These are phyloP conservation scores for Chaetomiaceae sp. DNA, from an alignment of 2,329 filamentous ascomycete genomes.

Conservation along the genomic window DNA sequence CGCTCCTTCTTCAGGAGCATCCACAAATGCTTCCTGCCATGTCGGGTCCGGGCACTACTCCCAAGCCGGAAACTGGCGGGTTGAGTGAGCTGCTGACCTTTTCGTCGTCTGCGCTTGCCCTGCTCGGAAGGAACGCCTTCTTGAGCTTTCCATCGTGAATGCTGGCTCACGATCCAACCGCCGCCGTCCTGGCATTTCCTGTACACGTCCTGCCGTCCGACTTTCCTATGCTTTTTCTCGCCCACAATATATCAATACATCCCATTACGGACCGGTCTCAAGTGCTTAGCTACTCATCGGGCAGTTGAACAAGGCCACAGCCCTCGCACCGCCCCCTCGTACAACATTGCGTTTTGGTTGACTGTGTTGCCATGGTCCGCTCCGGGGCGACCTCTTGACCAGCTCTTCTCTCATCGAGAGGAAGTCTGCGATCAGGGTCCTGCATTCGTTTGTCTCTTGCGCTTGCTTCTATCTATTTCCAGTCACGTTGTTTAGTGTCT, in stretches of 20 bases:
- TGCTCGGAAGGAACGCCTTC: no score
- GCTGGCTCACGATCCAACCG: no score
- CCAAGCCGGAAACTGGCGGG: no score
- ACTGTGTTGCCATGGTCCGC: constrained; percentile 4
- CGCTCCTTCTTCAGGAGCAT: no score
- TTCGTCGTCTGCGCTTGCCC: no score
- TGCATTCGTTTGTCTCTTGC: constrained; percentile 2
- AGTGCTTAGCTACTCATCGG: neutral
- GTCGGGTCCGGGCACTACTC: no score
- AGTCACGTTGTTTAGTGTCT: neutral
- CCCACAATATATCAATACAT: constrained; percentile 3
- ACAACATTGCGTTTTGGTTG: neutral
- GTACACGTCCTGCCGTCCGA: no score
- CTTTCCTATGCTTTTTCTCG: neutral
- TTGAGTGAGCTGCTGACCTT: no score
- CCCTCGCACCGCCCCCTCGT: neutral
- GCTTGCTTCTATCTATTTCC: neutral
- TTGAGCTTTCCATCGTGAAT: no score
- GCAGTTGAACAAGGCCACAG: neutral
- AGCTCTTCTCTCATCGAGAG: neutral
- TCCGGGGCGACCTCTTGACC: no score
- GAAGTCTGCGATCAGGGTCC: neutral
- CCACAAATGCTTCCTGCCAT: no score
- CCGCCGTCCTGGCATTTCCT: no score
- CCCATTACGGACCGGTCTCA: neutral